A percentile compares a stretch with the other conserved stretches of the same genome.
Conservation (phyloP, 495 filamentous ascomycete genomes). For the Friedmanniomyces simplex region DNA sequence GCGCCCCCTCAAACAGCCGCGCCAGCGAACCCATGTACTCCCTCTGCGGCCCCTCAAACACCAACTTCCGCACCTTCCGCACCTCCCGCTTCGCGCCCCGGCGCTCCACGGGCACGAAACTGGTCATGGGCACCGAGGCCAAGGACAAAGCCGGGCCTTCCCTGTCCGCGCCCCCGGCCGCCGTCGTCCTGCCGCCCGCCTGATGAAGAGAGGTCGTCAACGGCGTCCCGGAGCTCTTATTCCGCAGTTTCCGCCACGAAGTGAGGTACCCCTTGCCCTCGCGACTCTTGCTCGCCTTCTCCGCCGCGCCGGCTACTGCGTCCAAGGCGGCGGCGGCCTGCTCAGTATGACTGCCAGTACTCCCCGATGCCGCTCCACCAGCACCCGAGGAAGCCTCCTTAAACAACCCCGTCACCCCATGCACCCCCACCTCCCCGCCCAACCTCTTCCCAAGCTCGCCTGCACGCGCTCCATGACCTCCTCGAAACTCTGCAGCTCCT, state of each 20-base stretch:
- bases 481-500: slow-evolving; percentile 94
- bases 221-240: slow-evolving; percentile 63
- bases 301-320: slow-evolving; percentile 30
- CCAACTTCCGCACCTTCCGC: slow-evolving; percentile 35
- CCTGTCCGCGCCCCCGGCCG: too few relatives aligned
- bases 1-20: slow-evolving; percentile 85
- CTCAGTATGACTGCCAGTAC: not conserved
- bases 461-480: slow-evolving; percentile 78
- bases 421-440: slow-evolving; percentile 79
- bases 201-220: slow-evolving; percentile 35
- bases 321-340: not conserved
- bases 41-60: slow-evolving; percentile 72
- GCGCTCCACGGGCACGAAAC: slow-evolving; percentile 23
- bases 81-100: slow-evolving; percentile 10
- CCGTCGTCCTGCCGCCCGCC: slow-evolving; percentile 26
- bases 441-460: slow-evolving; percentile 64
- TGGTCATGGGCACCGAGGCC: slow-evolving; percentile 74
- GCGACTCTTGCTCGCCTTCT: slow-evolving; percentile 45
- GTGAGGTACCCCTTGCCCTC: slow-evolving; percentile 33
- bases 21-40: slow-evolving; percentile 87
- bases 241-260: slow-evolving; percentile 83
- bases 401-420: slow-evolving; percentile 56
- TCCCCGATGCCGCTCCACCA: not conserved
- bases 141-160: slow-evolving; percentile 56
- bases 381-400: slow-evolving; percentile 39